These are phyloP conservation scores for Pseudotsuga menziesii DNA, from an alignment of 75 land plant genomes.

Conservation along the genomic window DNA sequence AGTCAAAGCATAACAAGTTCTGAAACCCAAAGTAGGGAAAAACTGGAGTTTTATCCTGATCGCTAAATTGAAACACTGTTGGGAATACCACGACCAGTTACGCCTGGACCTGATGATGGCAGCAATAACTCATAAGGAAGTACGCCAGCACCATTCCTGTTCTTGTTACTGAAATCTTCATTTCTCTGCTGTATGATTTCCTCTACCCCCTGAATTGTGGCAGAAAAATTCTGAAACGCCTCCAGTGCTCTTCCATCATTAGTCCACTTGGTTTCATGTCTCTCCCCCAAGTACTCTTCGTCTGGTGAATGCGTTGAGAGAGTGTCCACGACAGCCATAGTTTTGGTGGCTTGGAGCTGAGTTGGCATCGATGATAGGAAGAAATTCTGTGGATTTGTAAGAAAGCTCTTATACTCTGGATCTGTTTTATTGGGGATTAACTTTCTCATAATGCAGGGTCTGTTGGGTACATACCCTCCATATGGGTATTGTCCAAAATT, in stretches of 20 bases:
- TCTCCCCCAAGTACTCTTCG: conserved; percentile 88
- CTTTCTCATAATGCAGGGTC: conserved; percentile 72
- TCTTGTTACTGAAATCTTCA: conserved; percentile 36
- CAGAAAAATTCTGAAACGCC: conserved; percentile 45
- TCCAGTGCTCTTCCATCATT: conserved; percentile 36
- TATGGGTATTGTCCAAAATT: conserved; percentile 96
- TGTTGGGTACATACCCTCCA: conserved; percentile 94
- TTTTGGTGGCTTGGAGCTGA: conserved; percentile 57
- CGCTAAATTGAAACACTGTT: conserved; percentile 77
- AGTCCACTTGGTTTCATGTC: conserved; percentile 39
- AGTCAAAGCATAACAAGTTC: no score
- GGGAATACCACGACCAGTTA: conserved; percentile 78
- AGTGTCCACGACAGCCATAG: conserved; percentile 88
- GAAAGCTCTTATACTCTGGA: conserved; percentile 49
- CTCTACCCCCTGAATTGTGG: conserved; percentile 36
- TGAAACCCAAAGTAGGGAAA: neutral
- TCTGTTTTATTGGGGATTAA: conserved; percentile 62
- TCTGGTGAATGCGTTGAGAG: conserved; percentile 88
- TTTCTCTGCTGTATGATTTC: conserved; percentile 56
- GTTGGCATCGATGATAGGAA: conserved; percentile 67
- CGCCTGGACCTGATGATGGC: conserved; percentile 73
- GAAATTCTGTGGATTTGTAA: conserved; percentile 63
- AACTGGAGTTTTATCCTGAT: neutral
- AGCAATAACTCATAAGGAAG: conserved; percentile 67
- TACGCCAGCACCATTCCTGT: conserved; percentile 77